Evolutionary conservation across 257 asterid genomes (phyloP), one percentile per base, ranked within the genome.

Genomic region (Nicotiana sylvestris): DNA sequence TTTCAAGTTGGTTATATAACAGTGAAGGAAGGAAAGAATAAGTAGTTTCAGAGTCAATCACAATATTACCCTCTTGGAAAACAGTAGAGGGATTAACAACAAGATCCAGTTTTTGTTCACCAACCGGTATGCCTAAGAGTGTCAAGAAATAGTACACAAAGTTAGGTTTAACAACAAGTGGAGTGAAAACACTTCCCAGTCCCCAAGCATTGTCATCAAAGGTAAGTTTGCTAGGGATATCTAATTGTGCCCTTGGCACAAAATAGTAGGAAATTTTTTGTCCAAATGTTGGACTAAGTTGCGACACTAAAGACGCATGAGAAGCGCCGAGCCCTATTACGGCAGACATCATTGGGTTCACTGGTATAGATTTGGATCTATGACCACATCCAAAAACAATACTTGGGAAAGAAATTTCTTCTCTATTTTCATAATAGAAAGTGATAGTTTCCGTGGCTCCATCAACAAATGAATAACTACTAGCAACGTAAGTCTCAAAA

Each of bases 131-230:
- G 35, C 35, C 35, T 33, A 29, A n/a, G 2, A 18, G 69, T 0
- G 72, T 21, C 3, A 66, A 21, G 15, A 66, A 32, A 2, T 32
- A 66, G 21, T 21, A 21, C 6, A 51, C 17, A 10, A 2, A 0
- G 6, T 1, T 0, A 17, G 9, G 25, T 21, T 57, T 12, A 53
- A 13, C n/a, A 4, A 13, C 5, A 53, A 16, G 6, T 39, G 66
- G 32, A 4, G 66, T 60, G 0, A 25, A 4, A 9, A 9, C 6
- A 3, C 0, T 0, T 0, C 3, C 7, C 3, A 3, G 4, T 1
- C 1, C 16, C 67, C 1, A 61, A 61, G 33, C 67, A 61, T 61
- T 61, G 25, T 61, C 33, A 61, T 17, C 33, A 61, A 61, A 61
- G 4, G 17, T 25, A 13, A 61, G 33, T 61, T 12, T 61, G 67